phyloP scores from a whole-genome alignment of 2,329 filamentous ascomycete species.

The Trichoderma sp. region DNA sequence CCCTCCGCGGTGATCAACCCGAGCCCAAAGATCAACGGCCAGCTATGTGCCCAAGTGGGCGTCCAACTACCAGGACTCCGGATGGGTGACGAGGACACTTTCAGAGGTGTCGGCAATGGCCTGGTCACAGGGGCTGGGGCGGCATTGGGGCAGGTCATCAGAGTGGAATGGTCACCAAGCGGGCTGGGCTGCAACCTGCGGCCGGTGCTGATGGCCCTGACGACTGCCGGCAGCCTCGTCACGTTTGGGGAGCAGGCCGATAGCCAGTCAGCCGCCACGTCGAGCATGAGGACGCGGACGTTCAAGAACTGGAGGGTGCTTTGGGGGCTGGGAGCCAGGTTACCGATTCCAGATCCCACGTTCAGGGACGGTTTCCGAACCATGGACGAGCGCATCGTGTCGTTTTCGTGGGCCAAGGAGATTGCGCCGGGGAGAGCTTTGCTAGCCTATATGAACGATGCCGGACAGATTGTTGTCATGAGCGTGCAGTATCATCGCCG shows the following conservation, averaged over 20 bases:
- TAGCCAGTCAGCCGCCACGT: constrained; percentile 34
- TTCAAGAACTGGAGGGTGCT: constrained; percentile 56
- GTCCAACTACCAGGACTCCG: constrained; percentile 38
- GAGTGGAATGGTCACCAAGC: constrained; percentile 60
- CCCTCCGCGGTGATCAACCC: constrained; percentile 43
- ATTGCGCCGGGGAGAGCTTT: constrained; percentile 47
- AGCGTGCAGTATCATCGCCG: constrained; percentile 47
- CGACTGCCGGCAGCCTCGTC: constrained; percentile 53
- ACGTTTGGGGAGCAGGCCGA: constrained; percentile 54
- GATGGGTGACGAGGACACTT: constrained; percentile 38
- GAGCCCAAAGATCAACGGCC: constrained; percentile 49
- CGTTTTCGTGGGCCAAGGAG: constrained; percentile 57
- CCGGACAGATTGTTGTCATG: constrained; percentile 54
- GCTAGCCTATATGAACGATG: constrained; percentile 56
- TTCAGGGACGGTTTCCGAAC: constrained; percentile 38
- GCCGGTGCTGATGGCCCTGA: constrained; percentile 54
- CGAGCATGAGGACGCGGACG: constrained; percentile 42
- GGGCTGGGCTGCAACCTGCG: constrained; percentile 58
- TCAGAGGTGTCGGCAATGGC: constrained; percentile 50
- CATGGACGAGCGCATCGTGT: constrained; percentile 51
- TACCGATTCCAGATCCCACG: constrained; percentile 51
- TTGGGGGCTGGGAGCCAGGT: constrained; percentile 58
- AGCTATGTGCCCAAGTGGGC: constrained; percentile 47
- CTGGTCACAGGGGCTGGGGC: constrained; percentile 51
- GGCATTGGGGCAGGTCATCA: constrained; percentile 58